These are phyloP conservation scores for Fusarium vanettenii DNA, from an alignment of 2,329 filamentous ascomycete genomes.

Conservation along the genomic window DNA sequence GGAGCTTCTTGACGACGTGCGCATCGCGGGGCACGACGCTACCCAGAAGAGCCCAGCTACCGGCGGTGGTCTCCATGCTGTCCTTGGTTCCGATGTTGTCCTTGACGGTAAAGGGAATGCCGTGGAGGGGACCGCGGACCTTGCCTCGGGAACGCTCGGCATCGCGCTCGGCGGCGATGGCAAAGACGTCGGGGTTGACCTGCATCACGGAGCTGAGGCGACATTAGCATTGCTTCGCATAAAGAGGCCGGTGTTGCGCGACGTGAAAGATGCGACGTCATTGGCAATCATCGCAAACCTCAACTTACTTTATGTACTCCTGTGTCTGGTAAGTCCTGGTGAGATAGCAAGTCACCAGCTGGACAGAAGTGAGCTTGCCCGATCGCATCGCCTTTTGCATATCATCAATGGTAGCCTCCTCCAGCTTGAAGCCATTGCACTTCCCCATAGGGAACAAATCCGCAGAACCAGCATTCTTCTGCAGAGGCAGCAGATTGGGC, in stretches of 20 bases:
- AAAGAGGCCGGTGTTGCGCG: not conserved
- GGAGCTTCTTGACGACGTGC: constrained; percentile 69
- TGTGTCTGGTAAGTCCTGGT: constrained; percentile 71
- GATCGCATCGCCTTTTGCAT: constrained; percentile 68
- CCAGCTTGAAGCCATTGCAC: constrained; percentile 70
- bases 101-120: constrained; percentile 81
- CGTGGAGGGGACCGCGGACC: constrained; percentile 75
- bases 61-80: constrained; percentile 82
- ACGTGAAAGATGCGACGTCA: not conserved
- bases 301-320: constrained; percentile 69
- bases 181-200: constrained; percentile 73
- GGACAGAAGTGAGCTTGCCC: constrained; percentile 66
- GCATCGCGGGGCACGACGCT: constrained; percentile 76
- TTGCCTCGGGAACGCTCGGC: constrained; percentile 66
- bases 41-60: constrained; percentile 74
- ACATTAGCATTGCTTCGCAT: not conserved
- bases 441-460: constrained; percentile 70
- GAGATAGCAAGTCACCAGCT: constrained; percentile 73
- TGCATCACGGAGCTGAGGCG: constrained; percentile 67
- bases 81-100: constrained; percentile 77
- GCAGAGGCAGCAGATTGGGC: constrained; percentile 49
- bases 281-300: not conserved
- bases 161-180: constrained; percentile 71
- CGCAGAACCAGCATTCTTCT: constrained; percentile 50
- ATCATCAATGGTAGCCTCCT: constrained; percentile 77